Evolutionary conservation across 345 rosid species (phyloP).

Genomic region (Bruguiera parviflora): DNA sequence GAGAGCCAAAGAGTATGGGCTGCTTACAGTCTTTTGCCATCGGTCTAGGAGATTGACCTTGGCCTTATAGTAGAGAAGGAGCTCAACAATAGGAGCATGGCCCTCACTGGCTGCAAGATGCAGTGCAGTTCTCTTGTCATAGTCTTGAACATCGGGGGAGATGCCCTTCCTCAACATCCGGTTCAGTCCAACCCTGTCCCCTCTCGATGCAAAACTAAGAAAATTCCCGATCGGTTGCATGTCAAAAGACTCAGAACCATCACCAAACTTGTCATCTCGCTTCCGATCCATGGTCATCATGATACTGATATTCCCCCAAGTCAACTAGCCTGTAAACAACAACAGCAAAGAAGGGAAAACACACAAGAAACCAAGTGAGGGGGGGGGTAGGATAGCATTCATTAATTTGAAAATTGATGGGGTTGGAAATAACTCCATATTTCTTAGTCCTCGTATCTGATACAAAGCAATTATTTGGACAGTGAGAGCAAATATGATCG

Average conservation of each 20-base stretch:
- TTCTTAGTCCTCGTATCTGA: too few relatives aligned
- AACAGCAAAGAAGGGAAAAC: background rate
- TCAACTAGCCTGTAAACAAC: background rate
- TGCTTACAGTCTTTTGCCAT: slow-evolving; percentile 50
- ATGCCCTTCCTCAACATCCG: slow-evolving; percentile 52
- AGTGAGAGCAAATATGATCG: too few relatives aligned
- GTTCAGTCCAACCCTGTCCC: slow-evolving; percentile 60
- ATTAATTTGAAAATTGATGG: too few relatives aligned
- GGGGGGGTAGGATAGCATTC: too few relatives aligned
- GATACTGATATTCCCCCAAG: background rate
- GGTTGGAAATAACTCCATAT: too few relatives aligned
- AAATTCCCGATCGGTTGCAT: slow-evolving; percentile 63
- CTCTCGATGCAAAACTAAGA: slow-evolving; percentile 57
- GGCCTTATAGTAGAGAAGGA: slow-evolving; percentile 52
- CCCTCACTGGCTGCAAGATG: slow-evolving; percentile 69
- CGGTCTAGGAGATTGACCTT: slow-evolving; percentile 55
- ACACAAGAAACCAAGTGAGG: too few relatives aligned
- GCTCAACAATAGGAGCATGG: slow-evolving; percentile 60
- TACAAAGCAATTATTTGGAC: too few relatives aligned
- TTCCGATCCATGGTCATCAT: slow-evolving; percentile 23
- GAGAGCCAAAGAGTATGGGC: background rate
- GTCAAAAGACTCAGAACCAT: slow-evolving; percentile 29
- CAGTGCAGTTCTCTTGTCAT: slow-evolving; percentile 54
- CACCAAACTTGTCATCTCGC: slow-evolving; percentile 9
- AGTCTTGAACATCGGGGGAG: slow-evolving; percentile 60